Evolutionary conservation across 805 yeast genomes (phyloP).

Genomic region (Phaffomyces opuntiae): DNA sequence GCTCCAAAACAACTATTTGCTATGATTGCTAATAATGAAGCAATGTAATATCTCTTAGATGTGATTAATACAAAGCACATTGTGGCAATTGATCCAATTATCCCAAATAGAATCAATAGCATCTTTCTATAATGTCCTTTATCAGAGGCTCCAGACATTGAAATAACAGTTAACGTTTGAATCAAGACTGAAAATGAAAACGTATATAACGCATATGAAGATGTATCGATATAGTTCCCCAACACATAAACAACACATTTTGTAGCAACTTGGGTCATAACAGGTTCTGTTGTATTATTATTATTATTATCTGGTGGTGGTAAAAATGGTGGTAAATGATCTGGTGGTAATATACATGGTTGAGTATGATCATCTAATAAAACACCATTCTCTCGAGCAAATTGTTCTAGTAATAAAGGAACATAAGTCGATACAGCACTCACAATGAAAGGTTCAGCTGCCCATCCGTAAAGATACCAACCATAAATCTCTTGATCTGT

Average conservation of each 20-base stretch:
- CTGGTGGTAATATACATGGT: slow-evolving; percentile 39
- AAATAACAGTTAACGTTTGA: slow-evolving; percentile 65
- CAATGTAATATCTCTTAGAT: slow-evolving; percentile 39
- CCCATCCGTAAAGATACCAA: slow-evolving; percentile 67
- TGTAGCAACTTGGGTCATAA: slow-evolving; percentile 9
- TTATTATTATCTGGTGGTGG: slow-evolving; percentile 25
- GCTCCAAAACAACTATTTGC: slow-evolving; percentile 72
- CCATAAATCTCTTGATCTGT: slow-evolving; percentile 45
- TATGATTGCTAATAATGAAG: slow-evolving; percentile 48
- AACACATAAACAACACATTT: slow-evolving; percentile 43
- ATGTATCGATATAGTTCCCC: slow-evolving; percentile 53
- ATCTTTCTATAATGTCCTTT: slow-evolving; percentile 53
- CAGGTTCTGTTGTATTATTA: slow-evolving; percentile 3
- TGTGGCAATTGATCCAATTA: slow-evolving; percentile 51
- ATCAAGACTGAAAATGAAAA: slow-evolving; percentile 64
- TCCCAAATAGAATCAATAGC: slow-evolving; percentile 49
- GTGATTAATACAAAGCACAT: slow-evolving; percentile 34
- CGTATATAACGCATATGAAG: slow-evolving; percentile 68
- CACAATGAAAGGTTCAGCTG: slow-evolving; percentile 76
- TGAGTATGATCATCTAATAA: slow-evolving; percentile 46
- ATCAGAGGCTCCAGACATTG: slow-evolving; percentile 69
- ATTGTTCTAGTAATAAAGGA: slow-evolving; percentile 62
- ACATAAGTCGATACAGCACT: slow-evolving; percentile 75
- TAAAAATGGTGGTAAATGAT: slow-evolving; percentile 25
- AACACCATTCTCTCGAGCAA: slow-evolving; percentile 71